Conservation (phyloP, 2,329 filamentous ascomycete species). For the Emericellopsis atlantica region DNA sequence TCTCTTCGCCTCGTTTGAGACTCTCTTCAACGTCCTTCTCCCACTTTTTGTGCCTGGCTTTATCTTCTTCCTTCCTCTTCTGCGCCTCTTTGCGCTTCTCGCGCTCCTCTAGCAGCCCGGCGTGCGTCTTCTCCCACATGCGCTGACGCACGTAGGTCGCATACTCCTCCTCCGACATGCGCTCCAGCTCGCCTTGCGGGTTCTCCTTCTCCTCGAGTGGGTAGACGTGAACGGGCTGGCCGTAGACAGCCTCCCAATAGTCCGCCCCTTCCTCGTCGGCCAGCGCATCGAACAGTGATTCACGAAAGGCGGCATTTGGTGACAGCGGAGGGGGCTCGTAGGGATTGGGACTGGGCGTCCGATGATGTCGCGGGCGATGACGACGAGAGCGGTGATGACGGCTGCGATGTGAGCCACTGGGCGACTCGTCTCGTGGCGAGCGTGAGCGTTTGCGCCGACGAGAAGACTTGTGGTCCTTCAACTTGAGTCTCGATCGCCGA, state of each 20-base stretch:
- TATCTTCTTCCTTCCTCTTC: constrained; percentile 36
- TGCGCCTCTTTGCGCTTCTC: constrained; percentile 44
- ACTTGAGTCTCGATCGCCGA: constrained; percentile 17
- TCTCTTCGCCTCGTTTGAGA: constrained; percentile 52
- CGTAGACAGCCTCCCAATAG: constrained; percentile 96
- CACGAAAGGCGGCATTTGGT: constrained; percentile 69
- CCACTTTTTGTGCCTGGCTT: constrained; percentile 36
- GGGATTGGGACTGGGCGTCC: constrained; percentile 31
- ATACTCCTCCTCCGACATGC: constrained; percentile 90
- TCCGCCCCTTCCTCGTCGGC: constrained; percentile 91
- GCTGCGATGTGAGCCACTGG: constrained; percentile 11
- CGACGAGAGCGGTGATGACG: constrained; percentile 16
- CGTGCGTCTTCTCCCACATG: constrained; percentile 95
- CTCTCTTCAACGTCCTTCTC: constrained; percentile 57
- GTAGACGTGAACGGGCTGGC: constrained; percentile 84
- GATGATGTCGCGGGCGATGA: constrained; percentile 14
- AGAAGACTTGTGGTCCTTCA: constrained; percentile 17
- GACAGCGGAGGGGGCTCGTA: constrained; percentile 38
- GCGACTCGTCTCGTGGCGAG: constrained; percentile 9
- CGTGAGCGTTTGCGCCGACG: constrained; percentile 9
- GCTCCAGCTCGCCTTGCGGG: constrained; percentile 50
- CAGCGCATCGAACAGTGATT: constrained; percentile 92
- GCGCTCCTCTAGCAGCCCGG: constrained; percentile 68
- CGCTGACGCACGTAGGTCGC: constrained; percentile 68
- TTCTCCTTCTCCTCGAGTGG: constrained; percentile 26